Evolutionary conservation across 2,329 filamentous ascomycete genomes (phyloP).

Genomic region (Colletotrichum sp.): DNA sequence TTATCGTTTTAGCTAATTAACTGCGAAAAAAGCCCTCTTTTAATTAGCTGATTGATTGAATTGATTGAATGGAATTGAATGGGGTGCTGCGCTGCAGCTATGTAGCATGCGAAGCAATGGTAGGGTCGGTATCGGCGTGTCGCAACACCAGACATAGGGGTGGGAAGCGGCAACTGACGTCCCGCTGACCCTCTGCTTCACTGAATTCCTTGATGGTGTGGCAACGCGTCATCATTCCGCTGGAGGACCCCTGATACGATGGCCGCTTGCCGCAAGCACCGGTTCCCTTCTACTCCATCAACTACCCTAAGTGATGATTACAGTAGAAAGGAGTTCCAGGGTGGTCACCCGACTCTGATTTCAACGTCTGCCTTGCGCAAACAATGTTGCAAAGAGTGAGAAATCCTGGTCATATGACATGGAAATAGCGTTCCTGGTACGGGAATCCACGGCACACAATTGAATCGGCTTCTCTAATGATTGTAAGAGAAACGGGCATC

Average conservation of each 20-base stretch:
- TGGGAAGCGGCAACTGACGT: background rate
- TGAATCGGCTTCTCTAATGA: background rate
- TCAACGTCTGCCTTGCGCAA: background rate
- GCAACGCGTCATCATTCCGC: background rate
- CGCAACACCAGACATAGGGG: background rate
- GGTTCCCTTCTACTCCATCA: background rate
- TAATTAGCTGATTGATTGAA: too few relatives aligned
- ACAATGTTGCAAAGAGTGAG: background rate
- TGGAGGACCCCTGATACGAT: background rate
- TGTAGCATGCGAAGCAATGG: background rate
- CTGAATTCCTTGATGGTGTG: background rate
- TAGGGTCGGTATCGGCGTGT: background rate
- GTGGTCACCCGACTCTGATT: background rate
- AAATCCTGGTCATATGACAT: background rate
- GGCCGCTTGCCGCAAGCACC: background rate
- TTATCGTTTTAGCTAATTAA: too few relatives aligned
- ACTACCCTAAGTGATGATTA: background rate
- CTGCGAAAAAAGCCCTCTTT: too few relatives aligned
- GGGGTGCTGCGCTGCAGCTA: too few relatives aligned
- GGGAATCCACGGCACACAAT: background rate
- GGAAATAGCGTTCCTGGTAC: background rate
- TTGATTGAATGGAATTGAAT: too few relatives aligned
- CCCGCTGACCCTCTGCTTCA: background rate
- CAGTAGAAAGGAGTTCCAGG: background rate
- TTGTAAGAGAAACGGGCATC: background rate